Conservation (phyloP, 208 protist species). For the Giardia muris region DNA sequence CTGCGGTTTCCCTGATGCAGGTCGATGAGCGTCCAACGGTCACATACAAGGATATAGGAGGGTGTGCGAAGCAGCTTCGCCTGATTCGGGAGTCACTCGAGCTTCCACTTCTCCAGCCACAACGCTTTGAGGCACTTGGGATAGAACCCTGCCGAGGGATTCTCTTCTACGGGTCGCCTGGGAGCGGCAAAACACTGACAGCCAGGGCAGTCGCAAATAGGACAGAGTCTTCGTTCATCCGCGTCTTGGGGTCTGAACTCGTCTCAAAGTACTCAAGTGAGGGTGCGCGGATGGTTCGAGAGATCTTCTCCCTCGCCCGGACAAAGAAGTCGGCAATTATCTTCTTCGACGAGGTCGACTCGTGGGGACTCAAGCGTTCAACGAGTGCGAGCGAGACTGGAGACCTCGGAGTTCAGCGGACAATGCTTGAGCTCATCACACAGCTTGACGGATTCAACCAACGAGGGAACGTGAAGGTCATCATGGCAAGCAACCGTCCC, state of each 20-base stretch:
- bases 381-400: slow-evolving; percentile 54
- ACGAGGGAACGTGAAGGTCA: slow-evolving; percentile 75
- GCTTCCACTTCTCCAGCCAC: slow-evolving; percentile 93
- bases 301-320: slow-evolving; percentile 95
- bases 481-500: slow-evolving; percentile 99
- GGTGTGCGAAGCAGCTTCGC: slow-evolving; percentile 95
- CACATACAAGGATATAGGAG: slow-evolving; percentile 98
- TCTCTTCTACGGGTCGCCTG: slow-evolving; percentile 93
- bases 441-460: slow-evolving; percentile 99
- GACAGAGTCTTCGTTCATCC: slow-evolving; percentile 97
- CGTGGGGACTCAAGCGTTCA: slow-evolving; percentile 76
- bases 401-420: slow-evolving; percentile 97
- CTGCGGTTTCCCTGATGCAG: slow-evolving; percentile 98
- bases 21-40: slow-evolving; percentile 88
- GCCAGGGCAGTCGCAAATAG: slow-evolving; percentile 96
- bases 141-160: slow-evolving; percentile 99
- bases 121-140: slow-evolving; percentile 88
- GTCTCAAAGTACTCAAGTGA: slow-evolving; percentile 96
- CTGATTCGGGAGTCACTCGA: slow-evolving; percentile 97
- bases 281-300: slow-evolving; percentile 93
- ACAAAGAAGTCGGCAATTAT: slow-evolving; percentile 97
- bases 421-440: slow-evolving; percentile 99
- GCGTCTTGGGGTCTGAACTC: slow-evolving; percentile 97
- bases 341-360: slow-evolving; percentile 99
- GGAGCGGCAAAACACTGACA: slow-evolving; percentile 95